Base-by-base conservation (phyloP, 1,284 basidiomycete species). In the Microbotryomycetes sp. region DNA sequence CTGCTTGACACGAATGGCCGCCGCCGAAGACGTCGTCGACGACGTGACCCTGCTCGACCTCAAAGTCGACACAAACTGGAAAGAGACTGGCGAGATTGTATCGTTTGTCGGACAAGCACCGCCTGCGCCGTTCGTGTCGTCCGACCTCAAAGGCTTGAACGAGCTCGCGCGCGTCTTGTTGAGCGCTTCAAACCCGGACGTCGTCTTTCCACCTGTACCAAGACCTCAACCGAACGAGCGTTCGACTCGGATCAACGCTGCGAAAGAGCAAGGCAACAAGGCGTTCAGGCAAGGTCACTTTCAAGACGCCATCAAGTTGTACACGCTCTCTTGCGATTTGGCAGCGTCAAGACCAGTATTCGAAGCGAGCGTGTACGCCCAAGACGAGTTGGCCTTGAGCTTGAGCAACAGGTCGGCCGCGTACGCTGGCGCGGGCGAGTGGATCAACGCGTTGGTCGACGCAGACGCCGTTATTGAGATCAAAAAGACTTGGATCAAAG, bases 381-480 rank as follows among this genome's bases (percentile, higher is more conserved):
- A 89, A 54, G 94, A 98, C 69, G 94, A 98, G 74, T 81, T 96
- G 49, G 86, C 88, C 11, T 85, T 90, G 29, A 82, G 90, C 66
- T 76, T 98, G 49, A 93, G 90, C 63, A 98, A 98, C 76, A 83
- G 94, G 54, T 89, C 88, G 5, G 91, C 92, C 0, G 87, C 92
- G 1, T 88, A 86, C 75, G 82, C 83, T 54, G 87, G 88, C 63
- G 79, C 82, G 1, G 84, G 84, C 6, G 89, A 93, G 67, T 85
- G 81, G 75, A 80, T 91, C 58, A 84, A 85, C 52, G 90, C 93
- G 2, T 78, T 97, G 6, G 86, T 87, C 24, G 94, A 98, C 73
- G 92, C 93, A 1, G 91, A 97, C 64, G 85, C 86, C 1, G 91
- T 97, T 68, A 86, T 94, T 49, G 77, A 83, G 66, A 78, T 97